A percentile compares a stretch with the other conserved stretches of the same genome.
phyloP scores from a whole-genome alignment of 2,329 filamentous ascomycete genomes.

The Helotiales sp. region DNA sequence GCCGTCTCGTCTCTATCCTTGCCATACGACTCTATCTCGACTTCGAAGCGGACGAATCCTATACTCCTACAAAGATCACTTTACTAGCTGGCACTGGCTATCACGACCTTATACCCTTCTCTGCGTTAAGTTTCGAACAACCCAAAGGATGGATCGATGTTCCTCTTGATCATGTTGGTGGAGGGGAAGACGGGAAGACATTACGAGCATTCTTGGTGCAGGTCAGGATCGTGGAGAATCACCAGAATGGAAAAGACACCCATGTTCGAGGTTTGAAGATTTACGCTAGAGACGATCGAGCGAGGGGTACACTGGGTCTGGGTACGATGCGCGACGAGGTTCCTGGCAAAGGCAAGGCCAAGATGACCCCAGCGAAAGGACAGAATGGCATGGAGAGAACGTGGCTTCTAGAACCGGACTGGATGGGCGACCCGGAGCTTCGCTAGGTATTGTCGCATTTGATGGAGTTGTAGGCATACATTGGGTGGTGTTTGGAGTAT shows the following conservation, averaged over 20 bases:
- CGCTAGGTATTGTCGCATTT: conserved; percentile 22
- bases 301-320: conserved; percentile 19
- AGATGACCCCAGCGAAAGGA: neutral
- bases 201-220: conserved; percentile 88
- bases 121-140: conserved; percentile 72
- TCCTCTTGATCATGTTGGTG: conserved; percentile 61
- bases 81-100: conserved; percentile 88
- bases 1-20: conserved; percentile 77
- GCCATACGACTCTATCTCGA: conserved; percentile 84
- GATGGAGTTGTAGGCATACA: neutral
- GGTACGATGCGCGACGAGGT: conserved; percentile 6
- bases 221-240: conserved; percentile 89
- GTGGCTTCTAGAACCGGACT: conserved; percentile 31
- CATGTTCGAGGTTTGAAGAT: conserved; percentile 92
- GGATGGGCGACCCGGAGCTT: conserved; percentile 38
- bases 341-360: neutral
- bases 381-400: conserved; percentile 19
- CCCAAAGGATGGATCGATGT: conserved; percentile 92
- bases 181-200: conserved; percentile 64
- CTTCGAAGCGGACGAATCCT: conserved; percentile 90
- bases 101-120: conserved; percentile 88
- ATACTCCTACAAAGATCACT: conserved; percentile 90
- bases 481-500: conserved; percentile 20
- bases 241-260: conserved; percentile 99
- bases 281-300: conserved; percentile 50